Base-by-base conservation (phyloP, 352 stramenopile genomes). In the Nothophytophthora sp. region DNA sequence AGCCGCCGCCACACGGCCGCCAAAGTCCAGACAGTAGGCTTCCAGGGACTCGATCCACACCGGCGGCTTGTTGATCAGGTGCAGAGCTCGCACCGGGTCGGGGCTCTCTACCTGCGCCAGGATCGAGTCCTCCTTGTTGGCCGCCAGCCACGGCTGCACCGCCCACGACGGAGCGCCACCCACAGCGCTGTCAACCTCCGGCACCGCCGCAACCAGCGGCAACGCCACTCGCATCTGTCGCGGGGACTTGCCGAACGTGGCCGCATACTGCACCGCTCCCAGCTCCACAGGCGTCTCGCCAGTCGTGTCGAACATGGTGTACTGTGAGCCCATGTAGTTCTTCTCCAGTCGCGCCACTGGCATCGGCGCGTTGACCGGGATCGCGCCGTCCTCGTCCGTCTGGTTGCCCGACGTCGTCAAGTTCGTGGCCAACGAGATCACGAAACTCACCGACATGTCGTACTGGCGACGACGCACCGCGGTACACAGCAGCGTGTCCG, bases 321-420 rank as follows among this genome's bases (percentile, higher is more conserved):
- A 93, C 76, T 93, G 83, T 15, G 80, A 91, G 15, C 83, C 83
- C 77, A 93, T 90, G 66, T 91, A 93, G 60, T 93, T 93, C 63
- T 90, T 90, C 58, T 93, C 83, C n/a, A 93, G 61, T 22, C 83
- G 65, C 15, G 78, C 83, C 29, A 93, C 76, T 23, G 85, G 81
- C 23, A 81, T 57, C 0, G 53, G 49, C 1, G 63, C 45, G 28
- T 73, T 69, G 1, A 65, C 24, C 11, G 58, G 45, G 18, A 59
- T 59, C 0, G 32, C 39, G 3, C 45, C 49, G 32, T 60, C 41
- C 5, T 53, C 58, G 24, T 53, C 48, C 5, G 55, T 41, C 38
- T 53, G 38, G 41, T 55, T 60, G n/a, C 35, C 53, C 5, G 55
- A 57, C 6, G 46, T 50, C 28, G 86, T 64, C 12, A 84, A 19